Evolutionary conservation across 495 filamentous ascomycete species (phyloP), one percentile per base, ranked within the genome.

Genomic region (Cairneyella variabilis): DNA sequence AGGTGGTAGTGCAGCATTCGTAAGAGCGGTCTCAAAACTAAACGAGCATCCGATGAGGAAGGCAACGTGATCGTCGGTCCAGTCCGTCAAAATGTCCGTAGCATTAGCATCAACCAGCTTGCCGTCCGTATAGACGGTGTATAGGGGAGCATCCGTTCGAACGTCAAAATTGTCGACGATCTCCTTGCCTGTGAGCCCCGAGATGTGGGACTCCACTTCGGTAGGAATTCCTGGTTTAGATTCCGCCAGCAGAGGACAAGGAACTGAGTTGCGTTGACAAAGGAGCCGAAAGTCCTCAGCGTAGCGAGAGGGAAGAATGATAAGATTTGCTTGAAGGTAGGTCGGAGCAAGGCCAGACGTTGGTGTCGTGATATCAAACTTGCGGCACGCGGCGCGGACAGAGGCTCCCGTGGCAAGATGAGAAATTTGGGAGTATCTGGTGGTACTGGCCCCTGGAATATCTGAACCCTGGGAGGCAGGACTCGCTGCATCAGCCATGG

Each of bases 1-100:
- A 0, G 77, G 73, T 36, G 64, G 44, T 2, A 83, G 54, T 0
- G 76, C 75, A 0, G 76, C 74, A 1, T 50, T 53, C 2, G 53
- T 54, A 23, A 83, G 67, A 10, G 76, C 74, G 30, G 66, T 63
- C 39, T 83, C 78, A 53, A 82, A 83, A 22, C 71, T 74, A 64
- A 73, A 83, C 0, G 75, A 79, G 56, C 78, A 84, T 0, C 80
- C 78, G 39, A 84, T 79, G 4, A 82, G 62, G 49, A 83, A 83
- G 0, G 69, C 78, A 12, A 80, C 71, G 51, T 83, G 75, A 14
- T 69, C 59, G 39, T 60, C 47, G 0, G 66, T 70, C 80, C 79
- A 83, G 16, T 75, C 53, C 12, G 66, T 60, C 1, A 61, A 45
- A 2, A 84, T 60, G 48, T 79, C 72, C 8, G 26, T 14, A 10